Evolutionary conservation across 2,329 filamentous ascomycete genomes (phyloP).

Genomic region (Alternaria consortialis): DNA sequence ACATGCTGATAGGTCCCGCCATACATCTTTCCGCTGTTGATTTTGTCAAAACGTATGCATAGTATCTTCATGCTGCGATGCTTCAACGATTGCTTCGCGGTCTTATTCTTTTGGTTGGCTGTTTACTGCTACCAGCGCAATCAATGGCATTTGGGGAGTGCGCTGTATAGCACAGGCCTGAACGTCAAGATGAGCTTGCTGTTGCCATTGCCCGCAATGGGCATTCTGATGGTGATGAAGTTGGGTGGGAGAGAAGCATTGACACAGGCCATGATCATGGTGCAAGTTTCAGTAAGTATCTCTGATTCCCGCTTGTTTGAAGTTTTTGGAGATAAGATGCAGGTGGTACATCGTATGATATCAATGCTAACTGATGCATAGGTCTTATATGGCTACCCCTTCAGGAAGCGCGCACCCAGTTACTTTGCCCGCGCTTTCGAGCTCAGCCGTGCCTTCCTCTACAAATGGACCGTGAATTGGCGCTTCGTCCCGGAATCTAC

Average conservation of each 20-base stretch:
- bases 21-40: constrained; percentile 84
- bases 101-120: constrained; percentile 82
- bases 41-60: constrained; percentile 90
- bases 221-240: constrained; percentile 76
- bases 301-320: background rate
- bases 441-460: constrained; percentile 88
- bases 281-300: constrained; percentile 74
- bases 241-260: constrained; percentile 72
- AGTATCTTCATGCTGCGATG: constrained; percentile 91
- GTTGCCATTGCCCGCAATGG: constrained; percentile 82
- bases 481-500: constrained; percentile 85
- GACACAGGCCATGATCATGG: constrained; percentile 74
- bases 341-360: background rate
- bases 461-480: constrained; percentile 99
- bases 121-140: constrained; percentile 79
- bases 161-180: constrained; percentile 79
- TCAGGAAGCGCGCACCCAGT: constrained; percentile 70
- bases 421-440: constrained; percentile 90
- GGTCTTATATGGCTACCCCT: constrained; percentile 70
- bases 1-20: constrained; percentile 71
- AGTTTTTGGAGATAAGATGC: background rate
- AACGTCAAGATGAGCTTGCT: constrained; percentile 96
- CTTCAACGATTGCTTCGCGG: constrained; percentile 95
- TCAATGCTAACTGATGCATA: constrained; percentile 39
- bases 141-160: constrained; percentile 75